phyloP scores from a whole-genome alignment of 306 rosid species.

The Abrus pulchellus region DNA sequence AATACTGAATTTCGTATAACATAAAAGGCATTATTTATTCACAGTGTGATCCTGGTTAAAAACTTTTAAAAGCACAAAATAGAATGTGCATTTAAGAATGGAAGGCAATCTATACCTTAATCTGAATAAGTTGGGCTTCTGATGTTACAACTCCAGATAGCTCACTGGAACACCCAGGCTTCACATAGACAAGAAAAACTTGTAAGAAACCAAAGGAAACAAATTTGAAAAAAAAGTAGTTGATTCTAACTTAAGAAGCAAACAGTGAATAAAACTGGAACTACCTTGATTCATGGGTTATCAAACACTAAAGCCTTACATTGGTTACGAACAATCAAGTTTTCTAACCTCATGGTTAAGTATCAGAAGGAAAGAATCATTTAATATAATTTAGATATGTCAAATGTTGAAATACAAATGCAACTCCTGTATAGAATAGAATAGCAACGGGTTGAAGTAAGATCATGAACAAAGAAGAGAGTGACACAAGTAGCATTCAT shows the following conservation, averaged over 20 bases:
- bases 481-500: neutral
- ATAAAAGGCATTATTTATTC: conserved; percentile 3
- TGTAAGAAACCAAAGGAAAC: neutral
- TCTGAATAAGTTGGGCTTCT: conserved; percentile 89
- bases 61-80: conserved; percentile 18
- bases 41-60: conserved; percentile 12
- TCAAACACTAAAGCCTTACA: conserved; percentile 33
- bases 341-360: conserved; percentile 23
- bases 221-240: neutral
- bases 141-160: conserved; percentile 71
- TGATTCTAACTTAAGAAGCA: conserved; percentile 16
- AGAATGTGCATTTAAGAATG: conserved; percentile 13
- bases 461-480: neutral
- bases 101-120: conserved; percentile 68
- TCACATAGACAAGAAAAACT: conserved; percentile 47
- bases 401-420: conserved; percentile 12
- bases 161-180: conserved; percentile 99
- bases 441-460: conserved; percentile 17
- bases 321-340: neutral
- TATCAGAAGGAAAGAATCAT: neutral
- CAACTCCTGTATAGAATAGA: neutral
- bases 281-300: conserved; percentile 15
- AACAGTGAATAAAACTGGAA: conserved; percentile 6
- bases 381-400: conserved; percentile 16
- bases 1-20: conserved; percentile 8